These are phyloP conservation scores for Primulina tabacum DNA, from an alignment of 257 asterid genomes.

Conservation along the genomic window DNA sequence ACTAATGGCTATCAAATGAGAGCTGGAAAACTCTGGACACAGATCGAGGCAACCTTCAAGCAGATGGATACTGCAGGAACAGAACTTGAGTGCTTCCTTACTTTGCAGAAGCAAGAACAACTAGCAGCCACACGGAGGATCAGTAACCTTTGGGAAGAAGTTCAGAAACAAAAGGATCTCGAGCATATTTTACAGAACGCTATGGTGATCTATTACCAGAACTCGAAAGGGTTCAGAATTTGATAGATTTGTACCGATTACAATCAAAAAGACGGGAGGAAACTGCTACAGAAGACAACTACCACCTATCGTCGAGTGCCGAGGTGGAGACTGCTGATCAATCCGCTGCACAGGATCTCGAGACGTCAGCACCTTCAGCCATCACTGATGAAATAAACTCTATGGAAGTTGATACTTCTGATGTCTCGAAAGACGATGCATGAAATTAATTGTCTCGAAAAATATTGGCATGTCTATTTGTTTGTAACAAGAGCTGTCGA, in stretches of 20 bases:
- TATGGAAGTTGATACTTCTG: constrained; percentile 16
- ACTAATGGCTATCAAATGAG: constrained; percentile 93
- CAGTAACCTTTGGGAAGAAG: constrained; percentile 91
- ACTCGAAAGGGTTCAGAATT: constrained; percentile 49
- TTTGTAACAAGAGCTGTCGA: neutral
- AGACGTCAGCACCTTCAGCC: constrained; percentile 19
- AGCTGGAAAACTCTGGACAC: constrained; percentile 73
- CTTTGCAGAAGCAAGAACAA: constrained; percentile 79
- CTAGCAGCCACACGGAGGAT: constrained; percentile 73
- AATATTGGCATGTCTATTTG: neutral
- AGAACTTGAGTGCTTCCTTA: constrained; percentile 82
- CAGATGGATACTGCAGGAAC: constrained; percentile 88
- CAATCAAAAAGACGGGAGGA: constrained; percentile 53
- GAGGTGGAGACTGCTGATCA: constrained; percentile 31
- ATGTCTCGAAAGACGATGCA: constrained; percentile 14
- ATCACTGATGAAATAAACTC: constrained; percentile 24
- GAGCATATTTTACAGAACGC: constrained; percentile 66
- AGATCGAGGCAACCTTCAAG: constrained; percentile 71
- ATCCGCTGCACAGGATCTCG: constrained; percentile 26
- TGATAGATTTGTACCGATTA: constrained; percentile 40
- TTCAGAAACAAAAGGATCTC: constrained; percentile 92
- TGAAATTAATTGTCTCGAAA: neutral
- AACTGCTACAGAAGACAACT: constrained; percentile 33
- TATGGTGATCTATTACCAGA: constrained; percentile 63
- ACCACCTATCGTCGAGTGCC: constrained; percentile 25